Evolutionary conservation across 1,284 basidiomycete genomes (phyloP).

Genomic region (Naganishia albida): DNA sequence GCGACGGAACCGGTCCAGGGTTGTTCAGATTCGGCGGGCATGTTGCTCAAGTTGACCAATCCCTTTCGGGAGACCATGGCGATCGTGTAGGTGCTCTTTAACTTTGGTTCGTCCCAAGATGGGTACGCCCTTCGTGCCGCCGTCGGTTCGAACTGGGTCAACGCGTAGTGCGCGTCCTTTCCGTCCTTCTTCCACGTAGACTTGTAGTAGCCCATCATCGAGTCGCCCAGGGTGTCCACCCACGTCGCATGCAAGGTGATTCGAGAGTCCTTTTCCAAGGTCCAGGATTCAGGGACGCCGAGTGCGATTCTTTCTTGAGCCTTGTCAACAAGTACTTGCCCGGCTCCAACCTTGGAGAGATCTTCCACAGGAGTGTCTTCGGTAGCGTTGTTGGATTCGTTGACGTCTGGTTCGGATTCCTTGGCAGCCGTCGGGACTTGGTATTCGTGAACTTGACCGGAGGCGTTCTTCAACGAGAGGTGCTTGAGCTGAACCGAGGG

Average conservation of each 20-base stretch:
- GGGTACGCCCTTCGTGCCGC: slow-evolving; percentile 50
- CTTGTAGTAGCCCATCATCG: slow-evolving; percentile 61
- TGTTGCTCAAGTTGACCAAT: slow-evolving; percentile 70
- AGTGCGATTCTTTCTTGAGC: slow-evolving; percentile 67
- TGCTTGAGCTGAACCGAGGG: slow-evolving; percentile 67
- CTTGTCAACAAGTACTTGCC: slow-evolving; percentile 59
- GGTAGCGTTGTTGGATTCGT: slow-evolving; percentile 25
- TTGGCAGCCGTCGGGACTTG: slow-evolving; percentile 49
- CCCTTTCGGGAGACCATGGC: slow-evolving; percentile 75
- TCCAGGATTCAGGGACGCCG: slow-evolving; percentile 63
- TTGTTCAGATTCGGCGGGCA: slow-evolving; percentile 65
- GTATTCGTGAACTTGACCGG: slow-evolving; percentile 55
- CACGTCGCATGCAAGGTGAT: slow-evolving; percentile 58
- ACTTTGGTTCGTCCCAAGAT: slow-evolving; percentile 86
- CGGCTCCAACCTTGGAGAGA: slow-evolving; percentile 22
- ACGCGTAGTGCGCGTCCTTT: slow-evolving; percentile 61
- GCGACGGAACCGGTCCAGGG: slow-evolving; percentile 49
- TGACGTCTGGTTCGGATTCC: slow-evolving; percentile 5
- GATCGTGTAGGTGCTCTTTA: slow-evolving; percentile 84
- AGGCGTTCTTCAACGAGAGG: slow-evolving; percentile 64
- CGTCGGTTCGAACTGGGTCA: slow-evolving; percentile 84
- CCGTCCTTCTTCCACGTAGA: slow-evolving; percentile 50
- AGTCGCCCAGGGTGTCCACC: slow-evolving; percentile 64
- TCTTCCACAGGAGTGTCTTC: slow-evolving; percentile 21
- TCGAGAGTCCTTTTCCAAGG: slow-evolving; percentile 63